A percentile compares a stretch with the other conserved stretches of the same genome.
These are phyloP conservation scores for Emydomyces testavorans DNA, from an alignment of 2,329 filamentous ascomycete genomes.

Conservation along the genomic window DNA sequence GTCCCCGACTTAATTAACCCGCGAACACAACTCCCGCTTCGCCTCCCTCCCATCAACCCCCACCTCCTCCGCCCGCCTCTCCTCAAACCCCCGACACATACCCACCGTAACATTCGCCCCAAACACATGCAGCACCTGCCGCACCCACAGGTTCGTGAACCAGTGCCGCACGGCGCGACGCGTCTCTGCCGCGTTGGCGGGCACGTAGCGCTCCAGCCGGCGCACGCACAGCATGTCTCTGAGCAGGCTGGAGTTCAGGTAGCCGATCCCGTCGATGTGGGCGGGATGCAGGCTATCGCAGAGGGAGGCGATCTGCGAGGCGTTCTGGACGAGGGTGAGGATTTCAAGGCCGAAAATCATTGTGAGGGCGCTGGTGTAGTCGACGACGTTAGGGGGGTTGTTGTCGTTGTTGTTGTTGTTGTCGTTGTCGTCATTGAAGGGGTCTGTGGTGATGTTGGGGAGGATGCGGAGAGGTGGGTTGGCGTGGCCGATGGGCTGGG, in stretches of 20 bases:
- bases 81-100: constrained; percentile 7
- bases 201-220: background rate
- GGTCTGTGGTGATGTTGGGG: too few species aligned
- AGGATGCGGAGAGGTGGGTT: too few species aligned
- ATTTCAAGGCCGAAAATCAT: constrained; percentile 5
- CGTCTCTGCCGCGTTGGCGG: background rate
- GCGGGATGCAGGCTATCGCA: constrained; percentile 3
- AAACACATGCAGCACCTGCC: constrained; percentile 6
- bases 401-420: background rate
- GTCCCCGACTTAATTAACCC: too few species aligned
- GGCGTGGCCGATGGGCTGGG: too few species aligned
- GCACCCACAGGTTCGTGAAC: constrained; percentile 7
- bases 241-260: constrained; percentile 5
- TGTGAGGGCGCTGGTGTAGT: background rate
- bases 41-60: constrained; percentile 6
- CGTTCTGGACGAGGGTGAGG: background rate
- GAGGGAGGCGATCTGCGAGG: constrained; percentile 5
- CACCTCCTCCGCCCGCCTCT: background rate
- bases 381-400: background rate
- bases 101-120: background rate
- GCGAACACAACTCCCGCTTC: background rate
- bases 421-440: too few species aligned
- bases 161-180: background rate
- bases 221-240: constrained; percentile 1
- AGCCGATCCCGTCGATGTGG: background rate